Evolutionary conservation across 2,329 filamentous ascomycete species (phyloP).

Genomic region (Microthyrium microscopicum): DNA sequence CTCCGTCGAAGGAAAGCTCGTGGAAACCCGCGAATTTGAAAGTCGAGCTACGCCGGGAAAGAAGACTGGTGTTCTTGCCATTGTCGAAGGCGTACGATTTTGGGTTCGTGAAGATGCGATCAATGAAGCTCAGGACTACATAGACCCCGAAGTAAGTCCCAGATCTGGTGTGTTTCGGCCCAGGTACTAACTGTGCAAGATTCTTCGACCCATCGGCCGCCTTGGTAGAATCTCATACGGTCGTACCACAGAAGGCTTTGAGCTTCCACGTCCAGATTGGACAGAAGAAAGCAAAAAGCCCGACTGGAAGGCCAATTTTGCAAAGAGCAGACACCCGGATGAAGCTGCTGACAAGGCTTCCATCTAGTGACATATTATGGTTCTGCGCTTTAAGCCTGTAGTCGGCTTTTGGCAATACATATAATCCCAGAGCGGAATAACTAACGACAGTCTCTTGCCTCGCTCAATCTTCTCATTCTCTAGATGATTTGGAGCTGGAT

Average conservation of each 20-base stretch:
- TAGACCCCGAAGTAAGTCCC: conserved; percentile 50
- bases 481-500: no score
- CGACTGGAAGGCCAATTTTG: no score
- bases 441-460: no score
- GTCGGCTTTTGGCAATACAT: no score
- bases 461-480: no score
- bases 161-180: conserved; percentile 1
- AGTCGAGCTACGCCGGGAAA: conserved; percentile 52
- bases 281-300: no score
- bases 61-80: conserved; percentile 56
- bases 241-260: conserved; percentile 50
- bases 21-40: conserved; percentile 62
- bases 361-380: no score
- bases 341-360: no score
- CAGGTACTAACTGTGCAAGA: conserved; percentile 19
- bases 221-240: conserved; percentile 79
- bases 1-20: conserved; percentile 62
- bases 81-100: conserved; percentile 72
- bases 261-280: conserved; percentile 48
- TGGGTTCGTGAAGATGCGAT: conserved; percentile 83
- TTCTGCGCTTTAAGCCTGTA: no score
- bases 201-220: conserved; percentile 60
- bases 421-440: no score
- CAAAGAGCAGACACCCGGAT: no score
- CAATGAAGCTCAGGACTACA: conserved; percentile 54